Conservation (phyloP, 371 early-diverging fungal genomes). For the Rhizopus arrhizus region DNA sequence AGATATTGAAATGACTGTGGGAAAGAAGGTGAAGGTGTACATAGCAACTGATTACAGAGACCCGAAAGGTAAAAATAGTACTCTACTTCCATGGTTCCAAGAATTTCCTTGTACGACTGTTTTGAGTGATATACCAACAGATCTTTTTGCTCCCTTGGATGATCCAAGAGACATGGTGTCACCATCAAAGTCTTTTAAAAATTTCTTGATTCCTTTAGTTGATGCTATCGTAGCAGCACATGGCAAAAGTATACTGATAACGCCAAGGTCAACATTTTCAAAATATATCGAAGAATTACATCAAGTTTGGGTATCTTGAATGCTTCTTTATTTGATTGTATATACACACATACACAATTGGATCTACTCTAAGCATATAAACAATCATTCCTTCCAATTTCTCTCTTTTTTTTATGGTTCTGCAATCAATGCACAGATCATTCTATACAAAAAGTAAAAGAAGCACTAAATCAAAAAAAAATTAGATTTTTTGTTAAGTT, state of each 20-base stretch:
- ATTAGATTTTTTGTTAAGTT: background rate
- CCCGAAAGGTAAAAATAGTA: conserved; percentile 27
- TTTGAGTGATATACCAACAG: conserved; percentile 33
- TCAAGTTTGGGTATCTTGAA: conserved; percentile 25
- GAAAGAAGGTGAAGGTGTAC: conserved; percentile 14
- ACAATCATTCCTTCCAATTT: too few relatives aligned
- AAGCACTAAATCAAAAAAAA: conserved; percentile 55
- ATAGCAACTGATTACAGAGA: conserved; percentile 47
- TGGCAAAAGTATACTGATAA: conserved; percentile 33
- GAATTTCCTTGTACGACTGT: conserved; percentile 44
- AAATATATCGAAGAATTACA: conserved; percentile 42
- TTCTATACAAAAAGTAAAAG: conserved; percentile 88
- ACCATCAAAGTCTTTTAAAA: conserved; percentile 32
- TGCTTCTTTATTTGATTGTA: too few relatives aligned
- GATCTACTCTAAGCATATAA: too few relatives aligned
- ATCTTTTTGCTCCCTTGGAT: conserved; percentile 34
- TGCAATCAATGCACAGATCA: conserved; percentile 71
- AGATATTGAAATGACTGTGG: background rate
- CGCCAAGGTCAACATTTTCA: conserved; percentile 48
- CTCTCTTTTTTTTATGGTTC: conserved; percentile 34
- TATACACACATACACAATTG: too few relatives aligned
- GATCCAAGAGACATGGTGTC: conserved; percentile 25
- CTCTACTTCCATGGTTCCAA: conserved; percentile 37
- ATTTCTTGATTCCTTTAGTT: conserved; percentile 38
- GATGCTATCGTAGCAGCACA: conserved; percentile 53